phyloP scores from a whole-genome alignment of 2,329 filamentous ascomycete genomes.

The Aspergillus versicolor region DNA sequence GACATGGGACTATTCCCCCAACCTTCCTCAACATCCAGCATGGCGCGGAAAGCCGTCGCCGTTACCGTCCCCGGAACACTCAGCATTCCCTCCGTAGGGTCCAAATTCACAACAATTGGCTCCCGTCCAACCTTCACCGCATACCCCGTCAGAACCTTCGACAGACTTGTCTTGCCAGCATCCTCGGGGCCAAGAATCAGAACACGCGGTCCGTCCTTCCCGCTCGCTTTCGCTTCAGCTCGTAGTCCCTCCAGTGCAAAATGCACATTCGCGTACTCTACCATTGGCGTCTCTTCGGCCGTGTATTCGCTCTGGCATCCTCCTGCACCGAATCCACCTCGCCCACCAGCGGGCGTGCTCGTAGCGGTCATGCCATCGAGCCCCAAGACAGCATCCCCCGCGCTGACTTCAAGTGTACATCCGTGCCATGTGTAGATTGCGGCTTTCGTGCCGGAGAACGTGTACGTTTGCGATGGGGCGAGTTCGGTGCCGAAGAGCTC shows the following conservation, averaged over 20 bases:
- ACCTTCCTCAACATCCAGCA: conserved; percentile 83
- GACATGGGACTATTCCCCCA: conserved; percentile 91
- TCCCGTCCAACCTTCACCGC: conserved; percentile 71
- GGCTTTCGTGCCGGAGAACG: conserved; percentile 76
- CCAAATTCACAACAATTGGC: conserved; percentile 79
- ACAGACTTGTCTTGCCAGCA: conserved; percentile 79
- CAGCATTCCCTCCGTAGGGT: conserved; percentile 77
- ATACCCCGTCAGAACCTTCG: conserved; percentile 75
- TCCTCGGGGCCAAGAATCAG: conserved; percentile 76
- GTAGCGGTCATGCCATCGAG: conserved; percentile 30
- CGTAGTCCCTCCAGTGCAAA: conserved; percentile 77
- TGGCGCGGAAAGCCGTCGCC: conserved; percentile 79
- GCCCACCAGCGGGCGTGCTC: conserved; percentile 15
- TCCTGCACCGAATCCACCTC: conserved; percentile 48
- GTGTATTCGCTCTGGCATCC: conserved; percentile 67
- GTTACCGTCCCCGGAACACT: conserved; percentile 78
- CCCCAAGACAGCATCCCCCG: conserved; percentile 51
- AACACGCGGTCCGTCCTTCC: conserved; percentile 70
- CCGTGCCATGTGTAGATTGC: conserved; percentile 92
- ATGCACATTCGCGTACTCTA: conserved; percentile 80
- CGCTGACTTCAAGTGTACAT: conserved; percentile 76
- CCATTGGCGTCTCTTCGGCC: conserved; percentile 78
- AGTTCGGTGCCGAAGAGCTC: conserved; percentile 96
- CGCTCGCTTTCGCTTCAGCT: conserved; percentile 54
- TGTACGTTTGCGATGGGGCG: conserved; percentile 74